Base-by-base conservation (phyloP, 2,329 filamentous ascomycete genomes). In the Pseudogymnoascus sp. region DNA sequence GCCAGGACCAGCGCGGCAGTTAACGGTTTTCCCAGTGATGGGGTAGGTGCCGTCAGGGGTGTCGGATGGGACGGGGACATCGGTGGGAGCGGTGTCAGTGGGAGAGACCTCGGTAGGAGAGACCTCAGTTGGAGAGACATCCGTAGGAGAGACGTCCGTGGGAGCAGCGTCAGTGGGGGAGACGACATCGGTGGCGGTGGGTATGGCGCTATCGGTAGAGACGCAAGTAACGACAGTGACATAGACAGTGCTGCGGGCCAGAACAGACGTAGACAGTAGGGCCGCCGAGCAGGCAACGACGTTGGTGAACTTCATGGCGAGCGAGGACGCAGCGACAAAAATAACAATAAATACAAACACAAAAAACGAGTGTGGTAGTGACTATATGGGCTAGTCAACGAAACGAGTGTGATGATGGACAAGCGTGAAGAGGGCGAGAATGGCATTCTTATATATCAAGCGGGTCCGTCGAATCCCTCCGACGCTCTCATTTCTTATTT, bases 1-100 rank as follows among this genome's bases (percentile, higher is more conserved):
- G 21, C 64, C 64, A 12, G 68, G 68, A 4, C 68, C 67, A 2
- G 66, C 64, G 45, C 68, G 68, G 60, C 68, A 70, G 64, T 68
- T 65, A 12, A 70, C 67, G 4, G 16, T 58, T 26, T 64, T 55
- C 0, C 64, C 67, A 2, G 49, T 65, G 62, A 69, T 69, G 33
- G 66, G 62, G 45, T 69, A 69, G 6, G 41, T 64, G 4, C 23
- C 23, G 3, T 29, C 45, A 55, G 45, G 29, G 29, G 29, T 55
- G 26, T 19, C 45, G n/a, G 7, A 33, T 33, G 45, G 45, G n/a
- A 33, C 29, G 10, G 45, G 45, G 26, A 55, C 45, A 5, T 33
- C 45, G 45, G 45, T 55, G 45, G 45, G 45, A 33, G 26, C n/a
- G 6, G 29, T 11, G 12, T 26, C n/a, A 6, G 41, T 45, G 12